Conservation (phyloP, 164 flowering plant species). For the grape (Vitis vinifera) region ASM3070453v1 NC_081814.1:10254501-10255000, state of each 20-base stretch:
- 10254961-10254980: no score
- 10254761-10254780: background rate
- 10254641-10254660: conserved; percentile 73
- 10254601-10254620: conserved; percentile 1
- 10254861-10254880: no score
- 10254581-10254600: background rate
- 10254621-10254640: conserved; percentile 43
- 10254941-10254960: no score
- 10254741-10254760: background rate
- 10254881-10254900: no score
- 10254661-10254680: conserved; percentile 79
- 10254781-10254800: no score
- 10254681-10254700: conserved; percentile 92
- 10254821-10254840: no score
- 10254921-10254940: no score
- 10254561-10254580: background rate
- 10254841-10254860: no score
- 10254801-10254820: no score
- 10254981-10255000: no score
- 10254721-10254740: background rate
- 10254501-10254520: conserved; percentile 69
- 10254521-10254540: background rate
- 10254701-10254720: conserved; percentile 87
- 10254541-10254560: background rate
- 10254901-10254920: no score